Evolutionary conservation across 169 alveolate species (phyloP).

Genomic region (Sarcocystis neurona): DNA sequence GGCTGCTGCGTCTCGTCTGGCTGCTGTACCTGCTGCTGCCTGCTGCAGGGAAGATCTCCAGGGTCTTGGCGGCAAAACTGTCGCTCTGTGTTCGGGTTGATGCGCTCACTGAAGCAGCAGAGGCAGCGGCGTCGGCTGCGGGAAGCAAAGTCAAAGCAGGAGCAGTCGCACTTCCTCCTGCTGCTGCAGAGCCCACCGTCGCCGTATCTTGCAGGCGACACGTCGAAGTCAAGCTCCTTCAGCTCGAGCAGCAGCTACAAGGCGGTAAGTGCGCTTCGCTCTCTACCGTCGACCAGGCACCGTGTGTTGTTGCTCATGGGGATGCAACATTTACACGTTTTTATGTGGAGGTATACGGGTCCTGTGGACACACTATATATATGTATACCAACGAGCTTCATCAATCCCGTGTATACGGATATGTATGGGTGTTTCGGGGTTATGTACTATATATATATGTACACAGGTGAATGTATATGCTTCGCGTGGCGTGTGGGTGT

Average conservation of each 20-base stretch:
- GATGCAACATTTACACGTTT: neutral
- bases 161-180: neutral
- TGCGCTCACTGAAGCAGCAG: constrained; percentile 86
- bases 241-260: constrained; percentile 48
- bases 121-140: constrained; percentile 64
- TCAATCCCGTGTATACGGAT: too few relatives aligned
- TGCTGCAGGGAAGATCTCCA: constrained; percentile 85
- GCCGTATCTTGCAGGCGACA: constrained; percentile 61
- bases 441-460: too few relatives aligned
- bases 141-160: constrained; percentile 16
- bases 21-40: neutral
- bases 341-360: too few relatives aligned
- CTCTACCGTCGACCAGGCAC: too few relatives aligned
- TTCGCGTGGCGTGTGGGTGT: too few relatives aligned
- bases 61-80: constrained; percentile 98
- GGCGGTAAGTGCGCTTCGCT: constrained; percentile 33
- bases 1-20: neutral
- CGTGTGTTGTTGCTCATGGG: neutral
- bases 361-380: too few relatives aligned
- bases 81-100: constrained; percentile 99
- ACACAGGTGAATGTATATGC: too few relatives aligned
- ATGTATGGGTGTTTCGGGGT: too few relatives aligned
- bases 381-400: too few relatives aligned
- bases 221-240: constrained; percentile 60
- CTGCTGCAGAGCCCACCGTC: constrained; percentile 62